Percentiles rank a stretch among this genome's conserved stretches.
These are phyloP conservation scores for Desmodesmus armatus DNA, from an alignment of 139 green algal genomes.

Conservation along the genomic window DNA sequence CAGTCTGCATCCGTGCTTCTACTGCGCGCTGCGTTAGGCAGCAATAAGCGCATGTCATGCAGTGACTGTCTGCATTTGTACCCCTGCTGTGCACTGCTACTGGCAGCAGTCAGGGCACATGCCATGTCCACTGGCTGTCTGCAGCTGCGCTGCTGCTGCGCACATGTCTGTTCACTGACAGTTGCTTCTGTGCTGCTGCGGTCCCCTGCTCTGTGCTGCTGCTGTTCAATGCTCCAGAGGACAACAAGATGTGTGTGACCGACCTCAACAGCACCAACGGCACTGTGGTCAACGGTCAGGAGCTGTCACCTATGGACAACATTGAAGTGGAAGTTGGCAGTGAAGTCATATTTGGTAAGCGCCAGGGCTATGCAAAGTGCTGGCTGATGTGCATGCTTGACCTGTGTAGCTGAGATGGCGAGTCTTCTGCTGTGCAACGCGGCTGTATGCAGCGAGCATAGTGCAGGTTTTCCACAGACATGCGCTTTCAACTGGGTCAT, in stretches of 20 bases:
- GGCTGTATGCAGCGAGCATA: too few species aligned
- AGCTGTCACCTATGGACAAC: constrained; percentile 54
- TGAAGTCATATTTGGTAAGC: constrained; percentile 57
- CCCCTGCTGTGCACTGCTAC: too few species aligned
- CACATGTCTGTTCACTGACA: background rate
- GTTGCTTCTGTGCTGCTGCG: background rate
- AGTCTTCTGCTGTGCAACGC: too few species aligned
- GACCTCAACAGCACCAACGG: constrained; percentile 63
- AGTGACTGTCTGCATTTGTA: too few species aligned
- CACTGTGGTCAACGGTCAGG: constrained; percentile 52
- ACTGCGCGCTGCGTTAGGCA: too few species aligned
- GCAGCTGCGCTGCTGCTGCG: background rate
- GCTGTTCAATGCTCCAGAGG: constrained; percentile 34
- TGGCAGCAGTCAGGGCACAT: too few species aligned
- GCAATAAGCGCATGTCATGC: too few species aligned
- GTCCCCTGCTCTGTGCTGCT: constrained; percentile 12
- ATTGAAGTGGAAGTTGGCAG: constrained; percentile 50
- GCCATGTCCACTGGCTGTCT: too few species aligned
- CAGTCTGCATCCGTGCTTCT: too few species aligned
- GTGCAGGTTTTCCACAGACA: too few species aligned
- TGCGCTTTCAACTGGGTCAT: too few species aligned
- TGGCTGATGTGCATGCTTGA: background rate
- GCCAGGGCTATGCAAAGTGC: too few species aligned
- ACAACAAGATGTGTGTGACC: constrained; percentile 53
- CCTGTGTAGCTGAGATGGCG: background rate